Evolutionary conservation across 1,284 basidiomycete species (phyloP).

Genomic region (Ustilago cynodontis): DNA sequence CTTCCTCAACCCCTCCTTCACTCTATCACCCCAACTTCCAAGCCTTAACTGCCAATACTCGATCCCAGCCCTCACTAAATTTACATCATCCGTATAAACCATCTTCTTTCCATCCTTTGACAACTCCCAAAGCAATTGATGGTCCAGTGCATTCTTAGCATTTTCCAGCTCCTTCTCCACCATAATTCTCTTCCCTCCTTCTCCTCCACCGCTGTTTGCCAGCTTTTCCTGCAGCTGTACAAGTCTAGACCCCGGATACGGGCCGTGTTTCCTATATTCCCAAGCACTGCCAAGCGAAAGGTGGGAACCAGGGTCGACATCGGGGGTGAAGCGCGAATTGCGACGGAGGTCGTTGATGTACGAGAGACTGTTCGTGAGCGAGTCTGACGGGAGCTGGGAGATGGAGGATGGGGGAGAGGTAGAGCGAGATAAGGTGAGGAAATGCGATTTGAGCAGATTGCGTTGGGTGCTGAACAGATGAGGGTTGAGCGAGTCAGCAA

Average conservation of each 20-base stretch:
- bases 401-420: not conserved
- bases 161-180: constrained; percentile 18
- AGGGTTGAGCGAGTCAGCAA: not conserved
- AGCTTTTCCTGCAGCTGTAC: not conserved
- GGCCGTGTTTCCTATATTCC: constrained; percentile 5
- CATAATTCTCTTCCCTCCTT: not conserved
- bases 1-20: not conserved
- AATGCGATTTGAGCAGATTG: not conserved
- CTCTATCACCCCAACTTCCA: not conserved
- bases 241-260: constrained; percentile 17
- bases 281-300: constrained; percentile 3
- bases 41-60: constrained; percentile 5
- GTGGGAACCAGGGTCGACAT: not conserved
- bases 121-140: not conserved
- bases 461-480: not conserved
- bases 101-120: not conserved
- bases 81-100: constrained; percentile 18
- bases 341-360: constrained; percentile 18
- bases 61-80: constrained; percentile 6
- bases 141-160: constrained; percentile 15
- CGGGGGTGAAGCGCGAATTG: no score
- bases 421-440: not conserved
- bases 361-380: no score
- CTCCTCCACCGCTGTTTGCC: not conserved
- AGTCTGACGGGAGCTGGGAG: not conserved